A percentile compares a stretch with the other conserved stretches of the same genome.
Evolutionary conservation across 2,329 filamentous ascomycete genomes (phyloP).

Genomic region (Fusarium sulawesiense): DNA sequence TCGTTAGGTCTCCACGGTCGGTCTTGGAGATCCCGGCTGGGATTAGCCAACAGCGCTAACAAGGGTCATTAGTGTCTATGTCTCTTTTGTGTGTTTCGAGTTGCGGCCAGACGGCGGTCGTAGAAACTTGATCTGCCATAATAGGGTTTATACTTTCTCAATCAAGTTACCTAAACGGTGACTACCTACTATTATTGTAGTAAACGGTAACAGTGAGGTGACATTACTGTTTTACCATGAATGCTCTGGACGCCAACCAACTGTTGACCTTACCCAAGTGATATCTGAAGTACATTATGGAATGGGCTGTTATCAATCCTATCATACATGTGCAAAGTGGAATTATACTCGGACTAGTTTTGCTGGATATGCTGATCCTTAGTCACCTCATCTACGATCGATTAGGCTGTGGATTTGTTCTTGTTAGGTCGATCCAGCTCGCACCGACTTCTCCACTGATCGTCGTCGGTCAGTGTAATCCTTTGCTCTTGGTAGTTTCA

Average conservation of each 20-base stretch:
- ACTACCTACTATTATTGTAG: conserved; percentile 3
- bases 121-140: conserved; percentile 25
- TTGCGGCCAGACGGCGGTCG: conserved; percentile 37
- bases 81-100: conserved; percentile 41
- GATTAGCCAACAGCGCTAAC: conserved; percentile 1
- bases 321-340: not conserved
- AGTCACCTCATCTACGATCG: conserved; percentile 34
- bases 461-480: conserved; percentile 14
- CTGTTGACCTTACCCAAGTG: not conserved
- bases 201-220: conserved; percentile 21
- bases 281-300: conserved; percentile 17
- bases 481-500: conserved; percentile 15
- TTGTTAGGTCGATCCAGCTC: conserved; percentile 9
- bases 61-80: conserved; percentile 16
- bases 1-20: conserved; percentile 2
- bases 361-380: conserved; percentile 12
- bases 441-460: conserved; percentile 25
- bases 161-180: conserved; percentile 13
- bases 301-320: not conserved
- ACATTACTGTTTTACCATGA: conserved; percentile 14
- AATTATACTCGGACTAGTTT: not conserved
- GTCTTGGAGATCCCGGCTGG: conserved; percentile 1
- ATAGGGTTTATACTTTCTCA: conserved; percentile 11
- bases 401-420: conserved; percentile 20
- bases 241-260: not conserved